Percentiles rank a stretch among this genome's conserved stretches.
phyloP scores from a whole-genome alignment of 1,284 basidiomycete genomes.

The Pseudozyma sp. region DNA sequence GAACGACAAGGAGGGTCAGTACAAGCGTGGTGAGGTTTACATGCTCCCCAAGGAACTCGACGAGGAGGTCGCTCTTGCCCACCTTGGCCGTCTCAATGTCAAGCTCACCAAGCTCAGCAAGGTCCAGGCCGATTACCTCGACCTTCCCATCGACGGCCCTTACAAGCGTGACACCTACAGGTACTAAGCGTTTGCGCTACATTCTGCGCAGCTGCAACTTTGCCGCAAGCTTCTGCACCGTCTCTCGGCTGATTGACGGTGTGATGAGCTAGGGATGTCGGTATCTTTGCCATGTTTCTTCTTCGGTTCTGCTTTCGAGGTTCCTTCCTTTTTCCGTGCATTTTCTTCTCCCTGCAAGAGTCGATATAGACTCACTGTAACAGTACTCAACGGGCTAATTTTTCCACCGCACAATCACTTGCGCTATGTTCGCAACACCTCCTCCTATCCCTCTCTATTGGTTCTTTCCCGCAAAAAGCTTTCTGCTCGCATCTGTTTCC shows the following conservation, averaged over 20 bases:
- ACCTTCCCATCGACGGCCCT: slow-evolving; percentile 87
- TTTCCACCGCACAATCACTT: slow-evolving; percentile 6
- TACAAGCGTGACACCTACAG: slow-evolving; percentile 76
- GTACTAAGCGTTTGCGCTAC: slow-evolving; percentile 56
- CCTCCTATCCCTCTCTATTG: slow-evolving; percentile 11
- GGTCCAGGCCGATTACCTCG: slow-evolving; percentile 90
- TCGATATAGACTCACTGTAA: slow-evolving; percentile 49
- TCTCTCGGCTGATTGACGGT: not conserved
- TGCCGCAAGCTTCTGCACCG: not conserved
- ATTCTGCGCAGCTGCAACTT: not conserved
- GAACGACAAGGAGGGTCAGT: slow-evolving; percentile 79
- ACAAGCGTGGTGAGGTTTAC: slow-evolving; percentile 76
- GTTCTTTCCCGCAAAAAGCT: slow-evolving; percentile 7
- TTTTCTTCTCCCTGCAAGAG: slow-evolving; percentile 47
- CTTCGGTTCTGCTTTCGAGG: slow-evolving; percentile 25
- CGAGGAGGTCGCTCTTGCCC: slow-evolving; percentile 97
- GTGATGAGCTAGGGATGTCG: slow-evolving; percentile 24
- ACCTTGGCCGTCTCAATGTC: slow-evolving; percentile 89
- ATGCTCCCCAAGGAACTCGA: slow-evolving; percentile 94
- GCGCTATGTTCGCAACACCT: not conserved
- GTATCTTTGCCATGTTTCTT: slow-evolving; percentile 22
- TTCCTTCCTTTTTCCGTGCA: slow-evolving; percentile 24
- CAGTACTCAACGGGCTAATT: slow-evolving; percentile 54
- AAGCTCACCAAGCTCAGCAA: slow-evolving; percentile 86
- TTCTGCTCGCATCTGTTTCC: not conserved